phyloP scores from a whole-genome alignment of 2,329 filamentous ascomycete species.

The Nemania abortiva region DNA sequence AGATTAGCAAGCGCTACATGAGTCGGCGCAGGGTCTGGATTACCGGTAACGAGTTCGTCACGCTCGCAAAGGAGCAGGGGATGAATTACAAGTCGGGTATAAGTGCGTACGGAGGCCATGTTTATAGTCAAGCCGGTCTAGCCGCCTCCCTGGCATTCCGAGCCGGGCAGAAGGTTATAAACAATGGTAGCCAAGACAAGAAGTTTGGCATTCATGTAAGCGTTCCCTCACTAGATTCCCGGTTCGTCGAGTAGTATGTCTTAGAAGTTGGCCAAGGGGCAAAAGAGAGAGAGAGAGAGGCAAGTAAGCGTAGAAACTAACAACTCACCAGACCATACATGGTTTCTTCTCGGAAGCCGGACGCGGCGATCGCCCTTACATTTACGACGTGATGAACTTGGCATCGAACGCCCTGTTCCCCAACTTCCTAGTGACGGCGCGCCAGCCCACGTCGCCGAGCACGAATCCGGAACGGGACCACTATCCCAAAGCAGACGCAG shows the following conservation, averaged over 20 bases:
- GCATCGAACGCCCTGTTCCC: conserved; percentile 62
- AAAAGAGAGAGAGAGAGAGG: neutral
- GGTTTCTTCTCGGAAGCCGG: conserved; percentile 66
- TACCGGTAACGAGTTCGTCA: conserved; percentile 49
- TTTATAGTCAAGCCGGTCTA: conserved; percentile 58
- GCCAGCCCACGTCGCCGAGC: conserved; percentile 60
- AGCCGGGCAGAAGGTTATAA: conserved; percentile 45
- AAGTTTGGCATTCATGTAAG: conserved; percentile 57
- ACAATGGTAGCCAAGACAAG: conserved; percentile 25
- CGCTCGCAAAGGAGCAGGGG: conserved; percentile 18
- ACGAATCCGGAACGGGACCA: conserved; percentile 50
- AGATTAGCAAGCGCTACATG: conserved; percentile 52
- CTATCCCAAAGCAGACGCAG: conserved; percentile 57
- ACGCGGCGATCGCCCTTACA: conserved; percentile 62
- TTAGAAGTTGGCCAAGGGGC: neutral
- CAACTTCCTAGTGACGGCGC: conserved; percentile 62
- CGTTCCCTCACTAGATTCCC: neutral
- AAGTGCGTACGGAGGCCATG: conserved; percentile 58
- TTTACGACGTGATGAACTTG: conserved; percentile 63
- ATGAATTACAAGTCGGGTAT: conserved; percentile 17
- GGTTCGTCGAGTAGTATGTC: neutral
- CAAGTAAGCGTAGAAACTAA: neutral
- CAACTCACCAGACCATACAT: conserved; percentile 61
- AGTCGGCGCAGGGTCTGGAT: conserved; percentile 52
- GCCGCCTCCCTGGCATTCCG: conserved; percentile 54